A percentile compares a stretch with the other conserved stretches of the same genome.
Conservation (phyloP, 108 stramenopile species). For the Skeletonema potamos region DNA sequence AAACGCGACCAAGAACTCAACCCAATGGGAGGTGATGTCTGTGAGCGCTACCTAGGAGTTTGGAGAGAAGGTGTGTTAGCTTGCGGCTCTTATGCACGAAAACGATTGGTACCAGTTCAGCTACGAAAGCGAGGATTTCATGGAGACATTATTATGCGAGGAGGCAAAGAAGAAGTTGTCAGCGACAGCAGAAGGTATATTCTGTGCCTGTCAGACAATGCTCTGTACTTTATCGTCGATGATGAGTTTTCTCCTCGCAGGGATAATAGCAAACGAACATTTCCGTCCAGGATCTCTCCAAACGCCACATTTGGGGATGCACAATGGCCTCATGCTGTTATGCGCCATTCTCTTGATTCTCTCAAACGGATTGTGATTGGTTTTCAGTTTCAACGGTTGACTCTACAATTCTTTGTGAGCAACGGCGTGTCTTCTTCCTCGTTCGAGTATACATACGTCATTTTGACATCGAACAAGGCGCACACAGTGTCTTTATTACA, state of each 20-base stretch:
- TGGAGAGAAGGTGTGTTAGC: conserved; percentile 79
- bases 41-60: conserved; percentile 65
- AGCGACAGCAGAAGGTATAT: conserved; percentile 67
- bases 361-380: conserved; percentile 77
- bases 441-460: conserved; percentile 68
- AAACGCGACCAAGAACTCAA: conserved; percentile 9
- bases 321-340: conserved; percentile 77
- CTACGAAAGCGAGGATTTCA: conserved; percentile 68
- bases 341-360: conserved; percentile 59
- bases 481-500: conserved; percentile 65
- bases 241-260: conserved; percentile 50
- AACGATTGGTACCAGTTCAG: conserved; percentile 58
- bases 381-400: conserved; percentile 83
- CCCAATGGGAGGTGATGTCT: conserved; percentile 7
- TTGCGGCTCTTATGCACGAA: conserved; percentile 67
- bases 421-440: conserved; percentile 30
- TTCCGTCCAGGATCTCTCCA: conserved; percentile 65
- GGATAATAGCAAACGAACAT: conserved; percentile 38
- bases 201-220: conserved; percentile 61
- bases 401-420: conserved; percentile 59
- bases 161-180: conserved; percentile 46
- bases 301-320: conserved; percentile 62
- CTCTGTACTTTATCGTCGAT: conserved; percentile 71
- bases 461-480: conserved; percentile 72
- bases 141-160: conserved; percentile 50